Conservation (phyloP, 2,329 filamentous ascomycete genomes). For the Scolecobasidium constrictum region DNA sequence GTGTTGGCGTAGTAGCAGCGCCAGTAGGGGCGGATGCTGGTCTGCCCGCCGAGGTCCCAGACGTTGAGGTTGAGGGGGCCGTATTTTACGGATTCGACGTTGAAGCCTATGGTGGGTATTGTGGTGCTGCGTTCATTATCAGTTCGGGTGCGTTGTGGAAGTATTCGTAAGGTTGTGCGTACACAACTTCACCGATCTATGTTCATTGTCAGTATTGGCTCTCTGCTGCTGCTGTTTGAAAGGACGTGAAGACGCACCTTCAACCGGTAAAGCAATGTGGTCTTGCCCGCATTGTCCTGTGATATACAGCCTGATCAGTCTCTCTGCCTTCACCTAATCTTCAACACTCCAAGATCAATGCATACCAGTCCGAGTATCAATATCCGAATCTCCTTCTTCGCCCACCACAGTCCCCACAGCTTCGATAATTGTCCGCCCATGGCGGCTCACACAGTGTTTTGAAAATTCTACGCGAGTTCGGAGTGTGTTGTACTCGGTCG, state of each 20-base stretch:
- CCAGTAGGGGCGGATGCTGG: conserved; percentile 98
- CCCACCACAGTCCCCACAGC: conserved; percentile 61
- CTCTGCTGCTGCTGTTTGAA: too few relatives aligned
- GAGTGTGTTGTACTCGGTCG: too few relatives aligned
- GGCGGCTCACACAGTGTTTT: too few relatives aligned
- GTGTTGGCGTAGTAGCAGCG: conserved; percentile 99
- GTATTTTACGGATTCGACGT: conserved; percentile 97
- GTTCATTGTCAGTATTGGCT: background rate
- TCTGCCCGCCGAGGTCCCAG: conserved; percentile 97
- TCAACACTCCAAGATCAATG: conserved; percentile 8
- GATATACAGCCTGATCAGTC: too few relatives aligned
- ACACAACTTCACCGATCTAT: conserved; percentile 91
- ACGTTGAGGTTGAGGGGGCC: conserved; percentile 98
- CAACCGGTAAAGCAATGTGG: conserved; percentile 87
- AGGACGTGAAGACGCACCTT: conserved; percentile 52
- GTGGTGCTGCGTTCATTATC: conserved; percentile 63
- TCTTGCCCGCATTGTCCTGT: conserved; percentile 97
- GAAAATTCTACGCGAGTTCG: too few relatives aligned
- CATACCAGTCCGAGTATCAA: conserved; percentile 85
- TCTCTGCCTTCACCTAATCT: too few relatives aligned
- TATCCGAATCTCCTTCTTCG: conserved; percentile 97
- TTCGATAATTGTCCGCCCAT: conserved; percentile 49
- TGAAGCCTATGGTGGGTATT: conserved; percentile 98
- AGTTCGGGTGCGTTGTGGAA: too few relatives aligned
- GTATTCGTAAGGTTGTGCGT: too few relatives aligned